Conservation (phyloP, 345 rosid species). For the Eucalyptus pumila region DNA sequence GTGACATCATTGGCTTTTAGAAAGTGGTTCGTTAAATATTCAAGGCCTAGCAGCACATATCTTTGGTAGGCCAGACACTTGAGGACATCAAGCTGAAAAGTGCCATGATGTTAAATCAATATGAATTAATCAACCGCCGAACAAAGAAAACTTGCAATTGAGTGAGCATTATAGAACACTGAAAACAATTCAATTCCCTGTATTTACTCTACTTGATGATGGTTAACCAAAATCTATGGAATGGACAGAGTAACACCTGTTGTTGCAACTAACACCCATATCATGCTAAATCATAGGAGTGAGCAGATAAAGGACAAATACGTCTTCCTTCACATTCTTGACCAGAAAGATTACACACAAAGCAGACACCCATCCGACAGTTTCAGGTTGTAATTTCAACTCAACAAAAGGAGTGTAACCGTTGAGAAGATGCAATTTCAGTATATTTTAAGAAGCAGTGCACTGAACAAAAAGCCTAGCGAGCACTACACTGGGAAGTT, state of each 20-base stretch:
- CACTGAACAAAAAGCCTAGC: not conserved
- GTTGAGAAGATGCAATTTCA: not conserved
- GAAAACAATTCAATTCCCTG: not conserved
- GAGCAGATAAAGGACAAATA: not conserved
- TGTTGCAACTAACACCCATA: not conserved
- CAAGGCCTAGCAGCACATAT: not conserved
- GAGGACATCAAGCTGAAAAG: not conserved
- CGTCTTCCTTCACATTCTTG: not conserved
- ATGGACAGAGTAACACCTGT: not conserved
- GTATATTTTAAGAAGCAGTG: not conserved
- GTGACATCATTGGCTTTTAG: not conserved
- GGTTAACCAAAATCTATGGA: not conserved
- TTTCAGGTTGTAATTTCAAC: not conserved
- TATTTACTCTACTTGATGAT: not conserved
- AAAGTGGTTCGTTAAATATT: not conserved
- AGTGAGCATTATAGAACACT: not conserved
- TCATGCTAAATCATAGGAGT: not conserved
- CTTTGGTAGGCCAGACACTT: not conserved
- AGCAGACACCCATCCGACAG: not conserved
- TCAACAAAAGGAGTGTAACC: not conserved
- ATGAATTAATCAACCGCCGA: not conserved
- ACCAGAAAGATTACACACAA: not conserved
- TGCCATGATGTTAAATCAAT: not conserved
- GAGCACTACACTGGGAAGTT: not conserved
- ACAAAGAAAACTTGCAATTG: not conserved